Percentiles rank a stretch among this genome's conserved stretches.
Conservation (phyloP, 495 filamentous ascomycete genomes). For the Podospora pseudopauciseta region DNA sequence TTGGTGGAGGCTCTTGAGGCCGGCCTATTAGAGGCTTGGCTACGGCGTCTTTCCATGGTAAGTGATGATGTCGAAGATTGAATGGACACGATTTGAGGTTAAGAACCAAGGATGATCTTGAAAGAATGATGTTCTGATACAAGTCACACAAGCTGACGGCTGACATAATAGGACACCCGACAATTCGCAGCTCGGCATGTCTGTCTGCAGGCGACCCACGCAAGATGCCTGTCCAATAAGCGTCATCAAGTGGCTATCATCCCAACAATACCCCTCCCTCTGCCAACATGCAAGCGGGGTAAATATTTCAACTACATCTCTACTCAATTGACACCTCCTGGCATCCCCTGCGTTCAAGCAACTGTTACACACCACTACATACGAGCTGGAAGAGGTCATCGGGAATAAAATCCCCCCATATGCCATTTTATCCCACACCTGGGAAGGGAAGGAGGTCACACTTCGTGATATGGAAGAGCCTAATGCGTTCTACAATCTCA, state of each 20-base stretch:
- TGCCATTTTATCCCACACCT: background rate
- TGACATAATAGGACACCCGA: background rate
- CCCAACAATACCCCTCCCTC: background rate
- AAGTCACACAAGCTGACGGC: background rate
- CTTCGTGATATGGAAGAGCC: background rate
- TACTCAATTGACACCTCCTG: background rate
- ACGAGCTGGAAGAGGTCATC: background rate
- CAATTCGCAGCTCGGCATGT: background rate
- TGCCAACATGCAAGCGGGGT: background rate
- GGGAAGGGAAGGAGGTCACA: background rate
- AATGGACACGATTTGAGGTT: background rate
- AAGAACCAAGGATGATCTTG: background rate
- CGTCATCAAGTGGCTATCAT: background rate
- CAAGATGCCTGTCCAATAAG: background rate
- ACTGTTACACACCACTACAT: background rate
- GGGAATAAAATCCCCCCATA: background rate
- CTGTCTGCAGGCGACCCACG: background rate
- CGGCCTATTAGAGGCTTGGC: background rate
- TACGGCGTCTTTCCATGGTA: background rate
- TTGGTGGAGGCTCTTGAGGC: background rate
- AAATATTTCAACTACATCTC: background rate
- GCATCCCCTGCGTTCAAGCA: background rate
- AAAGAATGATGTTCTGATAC: too few species aligned
- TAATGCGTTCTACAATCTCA: background rate
- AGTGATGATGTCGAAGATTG: background rate